phyloP scores from a whole-genome alignment of 768 basidiomycete genomes.

The Lentinus tigrinus region DNA sequence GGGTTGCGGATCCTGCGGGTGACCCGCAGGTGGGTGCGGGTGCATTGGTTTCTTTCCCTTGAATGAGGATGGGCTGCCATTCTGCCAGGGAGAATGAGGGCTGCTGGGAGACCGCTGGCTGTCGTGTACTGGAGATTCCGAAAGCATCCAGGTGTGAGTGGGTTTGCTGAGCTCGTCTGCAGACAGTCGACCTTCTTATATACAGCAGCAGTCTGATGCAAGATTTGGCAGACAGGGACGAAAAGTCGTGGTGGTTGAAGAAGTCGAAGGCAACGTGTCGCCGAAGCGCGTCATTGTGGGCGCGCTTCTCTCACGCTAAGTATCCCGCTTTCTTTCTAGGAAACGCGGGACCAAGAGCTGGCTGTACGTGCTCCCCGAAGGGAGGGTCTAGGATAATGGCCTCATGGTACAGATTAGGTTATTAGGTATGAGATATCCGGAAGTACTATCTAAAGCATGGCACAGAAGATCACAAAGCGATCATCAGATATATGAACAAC shows the following conservation, averaged over 20 bases:
- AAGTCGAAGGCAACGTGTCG: not conserved
- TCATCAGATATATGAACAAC: not conserved
- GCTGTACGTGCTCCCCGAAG: not conserved
- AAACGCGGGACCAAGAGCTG: not conserved
- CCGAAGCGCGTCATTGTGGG: not conserved
- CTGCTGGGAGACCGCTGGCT: not conserved
- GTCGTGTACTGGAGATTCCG: not conserved
- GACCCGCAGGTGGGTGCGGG: constrained; percentile 4
- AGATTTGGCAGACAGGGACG: not conserved
- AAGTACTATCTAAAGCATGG: not conserved
- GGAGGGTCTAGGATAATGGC: too few relatives aligned
- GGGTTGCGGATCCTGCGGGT: constrained; percentile 1
- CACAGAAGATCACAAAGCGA: not conserved
- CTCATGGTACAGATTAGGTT: not conserved
- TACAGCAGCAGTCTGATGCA: not conserved
- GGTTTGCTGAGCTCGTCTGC: not conserved
- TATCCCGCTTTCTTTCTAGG: not conserved
- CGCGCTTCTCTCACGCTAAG: not conserved
- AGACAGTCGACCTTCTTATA: not conserved
- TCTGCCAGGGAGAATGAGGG: not conserved
- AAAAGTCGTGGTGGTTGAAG: not conserved
- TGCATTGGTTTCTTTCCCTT: constrained; percentile 8
- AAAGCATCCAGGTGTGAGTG: not conserved
- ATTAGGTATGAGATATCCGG: not conserved
- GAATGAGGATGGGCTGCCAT: not conserved